Evolutionary conservation across 2,329 filamentous ascomycete species (phyloP).

Genomic region (Aspergillus caelatus): DNA sequence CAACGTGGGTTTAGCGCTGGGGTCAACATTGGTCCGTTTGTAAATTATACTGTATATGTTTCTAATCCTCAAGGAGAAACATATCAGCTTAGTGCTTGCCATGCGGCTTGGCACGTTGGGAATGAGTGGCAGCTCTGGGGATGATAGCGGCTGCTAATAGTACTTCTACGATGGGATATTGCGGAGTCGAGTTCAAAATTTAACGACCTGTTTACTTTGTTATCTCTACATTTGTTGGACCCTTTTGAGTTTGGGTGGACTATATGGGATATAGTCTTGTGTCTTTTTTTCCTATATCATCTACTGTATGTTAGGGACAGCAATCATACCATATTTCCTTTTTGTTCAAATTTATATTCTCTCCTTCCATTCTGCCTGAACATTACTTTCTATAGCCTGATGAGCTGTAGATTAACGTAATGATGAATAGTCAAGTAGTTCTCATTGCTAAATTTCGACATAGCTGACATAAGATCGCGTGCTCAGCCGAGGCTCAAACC

Average conservation of each 20-base stretch:
- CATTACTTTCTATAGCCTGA: not conserved
- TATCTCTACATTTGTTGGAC: conserved; percentile 26
- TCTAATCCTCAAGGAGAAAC: conserved; percentile 16
- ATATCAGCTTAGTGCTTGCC: conserved; percentile 3
- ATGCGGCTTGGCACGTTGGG: not conserved
- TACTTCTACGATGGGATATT: conserved; percentile 32
- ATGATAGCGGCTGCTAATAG: conserved; percentile 23
- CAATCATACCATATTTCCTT: conserved; percentile 41
- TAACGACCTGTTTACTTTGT: conserved; percentile 38
- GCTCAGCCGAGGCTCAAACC: not conserved
- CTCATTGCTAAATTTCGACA: not conserved
- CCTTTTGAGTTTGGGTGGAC: conserved; percentile 36
- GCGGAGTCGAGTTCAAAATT: conserved; percentile 39
- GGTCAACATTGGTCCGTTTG: conserved; percentile 19
- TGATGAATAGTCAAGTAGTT: no score
- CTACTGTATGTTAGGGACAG: conserved; percentile 41
- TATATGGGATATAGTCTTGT: conserved; percentile 45
- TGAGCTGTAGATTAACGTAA: not conserved
- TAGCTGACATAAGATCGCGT: conserved; percentile 6
- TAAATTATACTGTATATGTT: conserved; percentile 31
- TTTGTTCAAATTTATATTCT: conserved; percentile 18
- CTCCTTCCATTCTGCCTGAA: not conserved
- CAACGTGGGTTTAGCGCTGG: conserved; percentile 6
- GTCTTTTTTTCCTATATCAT: conserved; percentile 35
- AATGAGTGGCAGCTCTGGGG: conserved; percentile 17